Base-by-base conservation (phyloP, 2,329 filamentous ascomycete genomes). In the Dichotomopilus funicola region DNA sequence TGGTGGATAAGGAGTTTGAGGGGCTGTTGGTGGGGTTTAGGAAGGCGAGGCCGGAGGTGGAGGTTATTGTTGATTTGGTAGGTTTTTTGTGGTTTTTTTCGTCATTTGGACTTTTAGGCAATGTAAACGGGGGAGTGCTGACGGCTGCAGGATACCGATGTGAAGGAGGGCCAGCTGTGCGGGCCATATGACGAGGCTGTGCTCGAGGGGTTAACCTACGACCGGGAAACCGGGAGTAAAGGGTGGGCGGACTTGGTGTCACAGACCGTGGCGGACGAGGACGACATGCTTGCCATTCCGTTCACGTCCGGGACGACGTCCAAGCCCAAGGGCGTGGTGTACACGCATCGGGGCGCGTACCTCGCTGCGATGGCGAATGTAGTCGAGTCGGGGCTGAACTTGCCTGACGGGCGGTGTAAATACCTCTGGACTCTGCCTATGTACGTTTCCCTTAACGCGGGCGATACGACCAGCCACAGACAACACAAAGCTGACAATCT, bases 241-340 rank as follows among this genome's bases (percentile, higher is more conserved):
- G 90, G 89, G 27, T 99, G 94, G 92, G 78, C 77, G 11, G 88
- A 82, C 0, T 78, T 97, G 31, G 79, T 88, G 59, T 78, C 82
- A 1, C 85, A 91, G 62, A 80, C 81, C 6, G 61, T 64, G 3
- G 74, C 78, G 1, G 79, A 90, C 64, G 94, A 99, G 69, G 87
- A 96, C 62, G 84, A 83, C 58, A 80, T 89, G 63, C 80, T 97
- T 58, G 90, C 91, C 3, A 83, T 99, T 54, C 89, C 92, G 1
- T 97, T 97, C 70, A 99, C 94, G 0, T 94, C 88, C 34, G 92
- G 92, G 4, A 97, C 94, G 1, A 97, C 94, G 0, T 91, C 91
- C 0, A 78, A 81, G 35, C 94, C 94, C 1, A 97, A 99, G 70
- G 94, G 94, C 5, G 92, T 96, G 3, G 85, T 95, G 54, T 96